Evolutionary conservation across 768 basidiomycete species (phyloP).

Genomic region (Boletus vinaceobasis): DNA sequence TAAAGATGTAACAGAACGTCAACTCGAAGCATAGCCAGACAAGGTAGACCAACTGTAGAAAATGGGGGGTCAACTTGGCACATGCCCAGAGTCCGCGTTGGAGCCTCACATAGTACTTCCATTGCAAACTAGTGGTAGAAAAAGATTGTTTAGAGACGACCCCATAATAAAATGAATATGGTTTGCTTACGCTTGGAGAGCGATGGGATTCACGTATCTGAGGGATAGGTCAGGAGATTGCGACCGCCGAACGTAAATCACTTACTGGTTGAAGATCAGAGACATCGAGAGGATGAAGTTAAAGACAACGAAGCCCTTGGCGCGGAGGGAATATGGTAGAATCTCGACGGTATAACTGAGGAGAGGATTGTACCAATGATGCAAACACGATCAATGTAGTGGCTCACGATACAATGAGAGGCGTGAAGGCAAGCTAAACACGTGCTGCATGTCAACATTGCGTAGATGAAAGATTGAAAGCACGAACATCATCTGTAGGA

Average conservation of each 20-base stretch:
- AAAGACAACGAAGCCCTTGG: slow-evolving; percentile 39
- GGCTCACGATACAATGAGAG: slow-evolving; percentile 37
- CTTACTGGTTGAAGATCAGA: slow-evolving; percentile 43
- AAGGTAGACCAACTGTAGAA: slow-evolving; percentile 29
- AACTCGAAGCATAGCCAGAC: slow-evolving; percentile 41
- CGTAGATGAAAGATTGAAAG: not conserved
- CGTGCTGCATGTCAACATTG: not conserved
- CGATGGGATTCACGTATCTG: slow-evolving; percentile 37
- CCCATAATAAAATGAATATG: not conserved
- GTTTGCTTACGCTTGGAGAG: slow-evolving; percentile 24
- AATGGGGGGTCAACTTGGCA: not conserved
- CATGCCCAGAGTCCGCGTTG: not conserved
- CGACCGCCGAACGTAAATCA: slow-evolving; percentile 22
- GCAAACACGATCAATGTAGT: not conserved
- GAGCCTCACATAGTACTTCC: slow-evolving; percentile 44
- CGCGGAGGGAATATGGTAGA: slow-evolving; percentile 38
- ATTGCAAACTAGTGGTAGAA: slow-evolving; percentile 28
- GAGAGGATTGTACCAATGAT: not conserved
- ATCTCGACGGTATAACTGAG: slow-evolving; percentile 41
- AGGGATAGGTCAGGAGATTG: slow-evolving; percentile 13
- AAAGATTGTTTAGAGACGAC: not conserved
- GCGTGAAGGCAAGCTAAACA: slow-evolving; percentile 37
- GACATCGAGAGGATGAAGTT: slow-evolving; percentile 38
- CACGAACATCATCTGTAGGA: slow-evolving; percentile 30
- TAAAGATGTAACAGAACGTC: slow-evolving; percentile 36